phyloP scores from a whole-genome alignment of 2,329 filamentous ascomycete species.

The Hypoxylon sp. region DNA sequence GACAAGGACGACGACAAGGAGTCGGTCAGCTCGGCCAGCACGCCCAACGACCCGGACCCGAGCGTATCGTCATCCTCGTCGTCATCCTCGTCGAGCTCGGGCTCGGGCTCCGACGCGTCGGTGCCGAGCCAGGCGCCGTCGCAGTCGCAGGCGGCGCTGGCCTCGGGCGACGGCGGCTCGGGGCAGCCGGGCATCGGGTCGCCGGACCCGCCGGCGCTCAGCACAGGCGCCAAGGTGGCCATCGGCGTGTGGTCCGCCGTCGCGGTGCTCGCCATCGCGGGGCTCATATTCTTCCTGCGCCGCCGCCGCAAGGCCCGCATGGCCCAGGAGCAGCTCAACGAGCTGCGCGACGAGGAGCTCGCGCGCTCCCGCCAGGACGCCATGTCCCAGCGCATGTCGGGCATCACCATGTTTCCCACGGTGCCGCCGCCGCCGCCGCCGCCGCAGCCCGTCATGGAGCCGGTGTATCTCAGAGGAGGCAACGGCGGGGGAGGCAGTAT shows the following conservation, averaged over 20 bases:
- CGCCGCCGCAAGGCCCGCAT: conserved; percentile 19
- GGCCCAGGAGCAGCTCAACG: conserved; percentile 17
- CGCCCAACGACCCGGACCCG: conserved; percentile 1
- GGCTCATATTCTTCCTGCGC: conserved; percentile 29
- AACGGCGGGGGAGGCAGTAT: background rate
- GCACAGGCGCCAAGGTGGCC: conserved; percentile 31
- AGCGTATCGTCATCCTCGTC: too few relatives aligned
- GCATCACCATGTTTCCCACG: conserved; percentile 21
- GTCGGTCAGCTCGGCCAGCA: conserved; percentile 16
- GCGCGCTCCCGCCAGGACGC: conserved; percentile 12
- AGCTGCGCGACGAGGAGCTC: conserved; percentile 28
- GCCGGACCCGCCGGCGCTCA: conserved; percentile 16
- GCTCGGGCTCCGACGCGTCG: too few relatives aligned
- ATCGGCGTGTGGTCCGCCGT: conserved; percentile 37
- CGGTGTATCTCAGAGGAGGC: conserved; percentile 17
- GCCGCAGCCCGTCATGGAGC: conserved; percentile 20
- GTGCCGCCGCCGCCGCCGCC: background rate
- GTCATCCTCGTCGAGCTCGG: too few relatives aligned
- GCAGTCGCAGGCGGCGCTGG: conserved; percentile 19
- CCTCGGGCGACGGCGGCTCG: conserved; percentile 2
- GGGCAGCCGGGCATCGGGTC: conserved; percentile 26
- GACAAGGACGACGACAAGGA: conserved; percentile 15
- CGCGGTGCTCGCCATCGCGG: conserved; percentile 25
- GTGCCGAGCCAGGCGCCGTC: too few relatives aligned
- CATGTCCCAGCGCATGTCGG: conserved; percentile 20